Conservation (phyloP, 306 rosid genomes). For the Fragaria iinumae region DNA sequence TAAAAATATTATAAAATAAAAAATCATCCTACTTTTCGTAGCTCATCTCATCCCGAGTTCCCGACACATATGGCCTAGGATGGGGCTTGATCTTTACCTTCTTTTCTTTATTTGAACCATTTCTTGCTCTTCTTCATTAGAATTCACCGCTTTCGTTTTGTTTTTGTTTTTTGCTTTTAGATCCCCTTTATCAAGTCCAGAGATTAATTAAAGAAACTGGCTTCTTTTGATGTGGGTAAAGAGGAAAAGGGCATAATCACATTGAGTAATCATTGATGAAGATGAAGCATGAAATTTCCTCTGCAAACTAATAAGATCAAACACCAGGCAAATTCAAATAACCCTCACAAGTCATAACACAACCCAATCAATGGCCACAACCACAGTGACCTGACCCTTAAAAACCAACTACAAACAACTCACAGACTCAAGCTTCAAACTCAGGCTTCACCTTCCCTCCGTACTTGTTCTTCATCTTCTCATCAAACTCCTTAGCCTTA, state of each 20-base stretch:
- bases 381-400: conserved; percentile 22
- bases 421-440: conserved; percentile 41
- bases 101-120: no score
- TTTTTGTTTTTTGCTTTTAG: background rate
- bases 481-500: conserved; percentile 51
- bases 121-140: background rate
- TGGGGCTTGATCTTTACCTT: no score
- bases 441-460: conserved; percentile 67
- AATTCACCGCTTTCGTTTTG: background rate
- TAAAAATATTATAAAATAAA: no score
- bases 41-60: no score
- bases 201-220: background rate
- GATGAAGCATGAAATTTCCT: background rate
- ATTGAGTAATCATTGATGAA: background rate
- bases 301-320: background rate
- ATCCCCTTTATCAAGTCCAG: background rate
- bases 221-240: background rate
- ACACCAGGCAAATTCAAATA: background rate
- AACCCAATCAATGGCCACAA: conserved; percentile 19
- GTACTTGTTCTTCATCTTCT: conserved; percentile 54
- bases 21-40: no score
- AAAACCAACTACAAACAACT: background rate
- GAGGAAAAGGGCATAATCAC: background rate
- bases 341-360: conserved; percentile 10
- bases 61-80: no score